Base-by-base conservation (phyloP, 768 basidiomycete species). In the Rhodocollybia butyracea region DNA sequence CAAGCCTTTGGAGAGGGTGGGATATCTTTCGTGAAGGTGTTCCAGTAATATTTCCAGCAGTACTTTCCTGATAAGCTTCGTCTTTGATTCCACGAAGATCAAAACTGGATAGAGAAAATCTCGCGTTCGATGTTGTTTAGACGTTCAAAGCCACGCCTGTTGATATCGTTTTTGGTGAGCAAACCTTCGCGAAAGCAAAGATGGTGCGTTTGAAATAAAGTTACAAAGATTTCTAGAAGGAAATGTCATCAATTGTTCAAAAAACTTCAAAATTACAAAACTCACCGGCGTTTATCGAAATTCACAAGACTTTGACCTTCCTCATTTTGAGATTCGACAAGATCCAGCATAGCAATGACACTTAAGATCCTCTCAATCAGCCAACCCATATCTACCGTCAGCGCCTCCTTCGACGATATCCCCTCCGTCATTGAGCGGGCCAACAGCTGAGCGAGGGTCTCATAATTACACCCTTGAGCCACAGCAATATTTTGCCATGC, bases 361-460 rank as follows among this genome's bases (percentile, higher is more conserved):
- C 93, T 91, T 31, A 93, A 70, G 69, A 93, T 81, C 41, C 89
- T 81, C 66, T 94, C 91, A 55, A 94, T 66, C 36, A 92, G 70
- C 90, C 91, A 94, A 10, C 88, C 89, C 60, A 91, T 80, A 64
- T 93, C 91, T 15, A 88, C 79, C 3, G 85, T 83, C 42, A 91
- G 70, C 5, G 79, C 72, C 30, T 83, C 79, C 29, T 73, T 73
- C 29, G 78, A 75, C 12, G 71, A 64, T 17, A 76, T 69, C 10
- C 73, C 68, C 46, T 79, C 77, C 6, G 77, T 67, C 41, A 64
- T 71, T 1, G 83, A 82, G 50, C 77, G 76, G 17, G 76, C 73
- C 39, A 92, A 69, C 40, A 92, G 67, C 1, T 81, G 72, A 1
- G 70, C 60, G 8, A 92, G 72, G 8, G 83, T 81, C 56, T 92